Evolutionary conservation across 352 stramenopile species (phyloP), one percentile per base, ranked within the genome.

Genomic region (Peronospora destructor): DNA sequence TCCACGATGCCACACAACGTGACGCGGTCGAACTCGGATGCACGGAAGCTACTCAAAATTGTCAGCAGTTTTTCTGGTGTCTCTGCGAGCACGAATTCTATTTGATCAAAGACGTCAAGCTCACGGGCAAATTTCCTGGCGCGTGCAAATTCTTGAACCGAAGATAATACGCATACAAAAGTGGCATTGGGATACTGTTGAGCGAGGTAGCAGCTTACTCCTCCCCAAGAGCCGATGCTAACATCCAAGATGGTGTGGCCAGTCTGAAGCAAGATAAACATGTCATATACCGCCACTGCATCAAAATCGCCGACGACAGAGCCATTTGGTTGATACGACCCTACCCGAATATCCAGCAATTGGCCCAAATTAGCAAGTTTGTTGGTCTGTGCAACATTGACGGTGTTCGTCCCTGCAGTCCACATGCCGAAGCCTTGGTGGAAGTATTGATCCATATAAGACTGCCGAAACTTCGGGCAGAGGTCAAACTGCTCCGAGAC

Each of bases 341-440:
- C 0, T 56, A 91, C 72, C 64, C 68, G 59, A 13, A 95, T 65
- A 3, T 71, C 53, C 3, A 91, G 76, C 47, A 73, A 68, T 23
- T 79, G 59, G 2, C 76, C 66, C 16, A 94, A 71, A 35, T 66
- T 73, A 7, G 71, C 63, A 28, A 93, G 65, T 50, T 94, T 94
- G 38, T 76, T 73, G 6, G 49, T 53, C 49, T 91, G 77, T 2
- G 85, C 84, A 39, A 70, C 71, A 36, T 88, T 66, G 19, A 91
- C 66, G 19, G 49, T 68, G 13, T 43, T 54, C 6, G 76, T 68
- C 9, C 62, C 68, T 19, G 65, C 51, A n/a, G 54, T 62, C 78
- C 79, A 91, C 14, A 91, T 62, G 11, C 81, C 81, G 52, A 87
- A 91, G 33, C 81, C 71, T 49, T 87, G 70, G 51, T 87, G 73